Conservation (phyloP, 106 monocot genomes). For the Chionographis japonica region DNA sequence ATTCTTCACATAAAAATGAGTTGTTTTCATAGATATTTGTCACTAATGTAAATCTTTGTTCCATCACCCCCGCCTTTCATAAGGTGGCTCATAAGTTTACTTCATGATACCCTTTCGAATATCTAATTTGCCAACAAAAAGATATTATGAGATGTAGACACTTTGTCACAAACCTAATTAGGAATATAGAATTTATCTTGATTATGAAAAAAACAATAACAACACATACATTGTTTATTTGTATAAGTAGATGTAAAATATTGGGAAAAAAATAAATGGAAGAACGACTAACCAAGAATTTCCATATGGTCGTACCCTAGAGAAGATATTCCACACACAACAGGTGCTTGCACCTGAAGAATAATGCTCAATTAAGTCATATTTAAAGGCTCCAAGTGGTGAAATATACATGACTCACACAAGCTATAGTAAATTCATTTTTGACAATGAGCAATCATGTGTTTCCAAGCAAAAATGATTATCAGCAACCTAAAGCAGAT, state of each 20-base stretch:
- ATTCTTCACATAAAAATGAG: too few species aligned
- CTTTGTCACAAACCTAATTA: too few species aligned
- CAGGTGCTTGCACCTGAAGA: slow-evolving; percentile 68
- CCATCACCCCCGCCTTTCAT: too few species aligned
- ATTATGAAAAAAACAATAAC: too few species aligned
- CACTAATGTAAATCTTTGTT: too few species aligned
- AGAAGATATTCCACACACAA: slow-evolving; percentile 95
- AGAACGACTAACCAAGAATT: slow-evolving; percentile 72
- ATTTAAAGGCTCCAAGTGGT: neutral
- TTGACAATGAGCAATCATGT: neutral
- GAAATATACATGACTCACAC: neutral
- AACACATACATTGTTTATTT: too few species aligned
- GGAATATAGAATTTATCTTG: too few species aligned
- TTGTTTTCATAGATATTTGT: too few species aligned
- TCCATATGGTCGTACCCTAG: slow-evolving; percentile 98
- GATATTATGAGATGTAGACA: too few species aligned
- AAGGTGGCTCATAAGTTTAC: too few species aligned
- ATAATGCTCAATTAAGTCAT: neutral
- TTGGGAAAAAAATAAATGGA: neutral
- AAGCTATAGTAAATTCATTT: neutral
- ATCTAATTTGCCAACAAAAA: too few species aligned
- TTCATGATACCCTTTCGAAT: too few species aligned
- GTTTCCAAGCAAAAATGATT: neutral
- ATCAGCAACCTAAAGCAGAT: neutral
- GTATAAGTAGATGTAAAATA: neutral